Conservation (phyloP, 768 basidiomycete species). For the Hydnomerulius pinastri region DNA sequence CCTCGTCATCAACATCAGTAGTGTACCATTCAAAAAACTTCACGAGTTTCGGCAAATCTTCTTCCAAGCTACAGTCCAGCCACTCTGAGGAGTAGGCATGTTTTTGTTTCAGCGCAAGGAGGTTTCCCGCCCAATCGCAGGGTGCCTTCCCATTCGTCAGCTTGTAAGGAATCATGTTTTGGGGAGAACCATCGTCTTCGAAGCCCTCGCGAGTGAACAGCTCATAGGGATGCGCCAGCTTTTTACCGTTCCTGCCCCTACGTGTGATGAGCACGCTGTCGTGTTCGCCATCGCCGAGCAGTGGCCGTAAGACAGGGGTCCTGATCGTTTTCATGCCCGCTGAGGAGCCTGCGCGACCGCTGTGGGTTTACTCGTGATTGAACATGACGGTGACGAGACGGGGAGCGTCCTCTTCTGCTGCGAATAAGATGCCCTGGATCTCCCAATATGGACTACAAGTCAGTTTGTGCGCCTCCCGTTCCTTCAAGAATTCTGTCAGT, state of each 20-base stretch:
- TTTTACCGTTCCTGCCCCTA: not conserved
- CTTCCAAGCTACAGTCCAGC: not conserved
- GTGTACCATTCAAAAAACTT: constrained; percentile 7
- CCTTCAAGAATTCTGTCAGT: not conserved
- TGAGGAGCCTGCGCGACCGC: too few relatives aligned
- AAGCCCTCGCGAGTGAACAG: constrained; percentile 14
- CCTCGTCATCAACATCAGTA: too few relatives aligned
- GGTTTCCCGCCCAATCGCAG: not conserved
- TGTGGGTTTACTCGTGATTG: not conserved
- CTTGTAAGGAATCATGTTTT: constrained; percentile 2
- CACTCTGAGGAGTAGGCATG: not conserved
- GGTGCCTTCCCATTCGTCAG: constrained; percentile 1
- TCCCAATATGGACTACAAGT: not conserved
- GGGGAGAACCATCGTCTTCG: constrained; percentile 13
- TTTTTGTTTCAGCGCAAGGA: constrained; percentile 3
- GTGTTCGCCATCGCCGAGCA: not conserved
- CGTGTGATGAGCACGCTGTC: not conserved
- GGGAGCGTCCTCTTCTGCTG: constrained; percentile 8
- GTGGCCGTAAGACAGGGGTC: not conserved
- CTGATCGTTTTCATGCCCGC: not conserved
- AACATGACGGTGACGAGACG: constrained; percentile 13
- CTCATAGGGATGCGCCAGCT: constrained; percentile 2
- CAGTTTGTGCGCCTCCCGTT: not conserved
- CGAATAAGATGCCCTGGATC: not conserved
- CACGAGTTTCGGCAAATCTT: not conserved